Evolutionary conservation across 2,329 filamentous ascomycete species (phyloP).

Genomic region (Diaporthe ilicicola): DNA sequence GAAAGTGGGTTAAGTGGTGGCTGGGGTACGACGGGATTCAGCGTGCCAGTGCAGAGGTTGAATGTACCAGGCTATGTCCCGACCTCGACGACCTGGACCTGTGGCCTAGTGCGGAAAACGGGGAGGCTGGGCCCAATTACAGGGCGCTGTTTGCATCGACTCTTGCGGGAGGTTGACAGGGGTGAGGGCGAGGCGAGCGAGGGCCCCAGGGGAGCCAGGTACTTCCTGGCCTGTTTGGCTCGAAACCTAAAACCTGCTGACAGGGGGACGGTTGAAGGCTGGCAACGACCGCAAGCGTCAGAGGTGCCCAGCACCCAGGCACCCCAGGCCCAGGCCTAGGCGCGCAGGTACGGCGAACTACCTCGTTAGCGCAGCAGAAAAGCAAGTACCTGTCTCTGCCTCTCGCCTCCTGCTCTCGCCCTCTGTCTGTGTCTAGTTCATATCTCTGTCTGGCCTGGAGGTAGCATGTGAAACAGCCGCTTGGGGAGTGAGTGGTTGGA

Average conservation of each 20-base stretch:
- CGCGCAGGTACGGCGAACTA: slow-evolving; percentile 5
- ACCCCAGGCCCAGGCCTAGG: too few species aligned
- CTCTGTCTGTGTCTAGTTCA: too few species aligned
- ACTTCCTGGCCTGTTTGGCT: slow-evolving; percentile 11
- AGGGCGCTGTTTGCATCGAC: slow-evolving; percentile 19
- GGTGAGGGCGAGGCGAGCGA: background rate
- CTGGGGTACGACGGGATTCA: slow-evolving; percentile 21
- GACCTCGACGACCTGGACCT: background rate
- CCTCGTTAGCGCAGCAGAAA: background rate
- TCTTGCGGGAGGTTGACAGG: slow-evolving; percentile 1
- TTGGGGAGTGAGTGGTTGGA: background rate
- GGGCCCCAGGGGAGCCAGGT: background rate
- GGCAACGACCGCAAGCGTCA: slow-evolving; percentile 11
- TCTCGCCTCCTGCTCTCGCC: background rate
- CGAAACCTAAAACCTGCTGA: slow-evolving; percentile 21
- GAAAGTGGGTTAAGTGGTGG: slow-evolving; percentile 25
- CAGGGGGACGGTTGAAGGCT: slow-evolving; percentile 4
- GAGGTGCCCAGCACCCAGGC: too few species aligned
- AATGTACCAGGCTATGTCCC: slow-evolving; percentile 3
- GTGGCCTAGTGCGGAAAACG: slow-evolving; percentile 25
- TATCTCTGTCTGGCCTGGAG: background rate
- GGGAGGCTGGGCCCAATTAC: slow-evolving; percentile 28
- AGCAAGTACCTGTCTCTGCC: slow-evolving; percentile 7
- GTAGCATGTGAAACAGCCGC: slow-evolving; percentile 10
- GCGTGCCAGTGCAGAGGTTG: slow-evolving; percentile 3